Evolutionary conservation across 2,329 filamentous ascomycete genomes (phyloP).

Genomic region (Leptographium radiaticola): DNA sequence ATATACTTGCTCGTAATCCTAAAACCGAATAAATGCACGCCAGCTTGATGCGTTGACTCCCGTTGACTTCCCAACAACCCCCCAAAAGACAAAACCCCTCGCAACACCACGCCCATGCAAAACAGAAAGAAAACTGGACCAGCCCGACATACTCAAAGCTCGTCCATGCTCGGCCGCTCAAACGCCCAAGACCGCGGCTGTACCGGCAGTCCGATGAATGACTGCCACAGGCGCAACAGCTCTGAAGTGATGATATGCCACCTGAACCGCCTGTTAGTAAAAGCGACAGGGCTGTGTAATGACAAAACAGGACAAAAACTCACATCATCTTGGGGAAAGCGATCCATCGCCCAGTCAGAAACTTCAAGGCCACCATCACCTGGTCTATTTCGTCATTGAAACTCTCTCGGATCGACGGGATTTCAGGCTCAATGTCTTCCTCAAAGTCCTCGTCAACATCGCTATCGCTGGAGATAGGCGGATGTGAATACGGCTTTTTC

Average conservation of each 20-base stretch:
- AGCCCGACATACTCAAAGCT: constrained; percentile 24
- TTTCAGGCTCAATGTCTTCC: constrained; percentile 20
- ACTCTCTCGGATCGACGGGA: constrained; percentile 38
- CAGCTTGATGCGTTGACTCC: background rate
- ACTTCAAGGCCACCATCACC: constrained; percentile 48
- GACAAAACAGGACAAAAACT: constrained; percentile 25
- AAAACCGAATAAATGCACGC: background rate
- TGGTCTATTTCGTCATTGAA: constrained; percentile 51
- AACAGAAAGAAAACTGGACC: background rate
- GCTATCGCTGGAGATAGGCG: background rate
- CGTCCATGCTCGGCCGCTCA: constrained; percentile 30
- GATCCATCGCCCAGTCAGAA: constrained; percentile 59
- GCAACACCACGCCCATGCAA: background rate
- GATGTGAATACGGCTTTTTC: constrained; percentile 4
- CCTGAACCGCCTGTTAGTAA: constrained; percentile 16
- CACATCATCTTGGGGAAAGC: constrained; percentile 56
- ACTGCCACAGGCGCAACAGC: constrained; percentile 31
- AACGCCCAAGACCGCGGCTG: constrained; percentile 34
- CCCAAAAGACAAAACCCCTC: background rate
- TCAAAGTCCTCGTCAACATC: constrained; percentile 21
- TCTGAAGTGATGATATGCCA: constrained; percentile 32
- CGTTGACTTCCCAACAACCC: background rate
- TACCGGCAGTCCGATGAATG: constrained; percentile 40
- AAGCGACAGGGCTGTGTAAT: background rate
- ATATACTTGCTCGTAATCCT: background rate